A percentile compares a stretch with the other conserved stretches of the same genome.
Evolutionary conservation across 345 rosid genomes (phyloP).

Genomic region (Pelargonium nanum): DNA sequence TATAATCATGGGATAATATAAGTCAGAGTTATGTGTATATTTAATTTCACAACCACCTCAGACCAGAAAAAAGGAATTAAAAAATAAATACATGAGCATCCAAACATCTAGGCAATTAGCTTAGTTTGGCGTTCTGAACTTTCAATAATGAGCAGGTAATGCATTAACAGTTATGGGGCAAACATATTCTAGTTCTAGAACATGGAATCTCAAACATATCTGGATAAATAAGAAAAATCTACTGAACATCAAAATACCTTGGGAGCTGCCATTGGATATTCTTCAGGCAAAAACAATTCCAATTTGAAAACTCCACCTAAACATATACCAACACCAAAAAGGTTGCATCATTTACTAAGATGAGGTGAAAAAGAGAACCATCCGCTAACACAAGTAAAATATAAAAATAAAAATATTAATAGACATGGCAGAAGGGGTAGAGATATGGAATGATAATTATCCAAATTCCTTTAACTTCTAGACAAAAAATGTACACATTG

Average conservation of each 20-base stretch:
- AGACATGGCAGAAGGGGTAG: not conserved
- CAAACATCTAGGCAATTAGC: not conserved
- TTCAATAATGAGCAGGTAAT: too few species aligned
- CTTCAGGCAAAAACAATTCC: slow-evolving; percentile 40
- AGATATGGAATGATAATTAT: too few species aligned
- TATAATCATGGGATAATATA: too few species aligned
- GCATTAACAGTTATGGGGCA: not conserved
- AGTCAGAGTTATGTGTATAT: too few species aligned
- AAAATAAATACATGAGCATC: too few species aligned
- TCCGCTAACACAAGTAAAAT: not conserved
- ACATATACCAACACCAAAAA: not conserved
- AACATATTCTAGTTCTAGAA: not conserved
- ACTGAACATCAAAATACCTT: slow-evolving; percentile 16
- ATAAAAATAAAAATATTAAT: not conserved
- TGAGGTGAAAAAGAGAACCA: not conserved
- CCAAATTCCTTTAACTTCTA: not conserved
- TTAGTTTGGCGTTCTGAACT: not conserved
- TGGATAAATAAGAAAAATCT: not conserved
- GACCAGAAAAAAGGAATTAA: too few species aligned
- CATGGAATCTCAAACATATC: not conserved
- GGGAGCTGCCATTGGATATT: slow-evolving; percentile 41
- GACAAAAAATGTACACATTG: too few species aligned
- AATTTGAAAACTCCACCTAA: slow-evolving; percentile 42
- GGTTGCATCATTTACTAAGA: not conserved
- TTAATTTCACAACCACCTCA: too few species aligned